Evolutionary conservation across 148 eudicot genomes (phyloP).

Genomic region (Vaccinium darrowii): DNA sequence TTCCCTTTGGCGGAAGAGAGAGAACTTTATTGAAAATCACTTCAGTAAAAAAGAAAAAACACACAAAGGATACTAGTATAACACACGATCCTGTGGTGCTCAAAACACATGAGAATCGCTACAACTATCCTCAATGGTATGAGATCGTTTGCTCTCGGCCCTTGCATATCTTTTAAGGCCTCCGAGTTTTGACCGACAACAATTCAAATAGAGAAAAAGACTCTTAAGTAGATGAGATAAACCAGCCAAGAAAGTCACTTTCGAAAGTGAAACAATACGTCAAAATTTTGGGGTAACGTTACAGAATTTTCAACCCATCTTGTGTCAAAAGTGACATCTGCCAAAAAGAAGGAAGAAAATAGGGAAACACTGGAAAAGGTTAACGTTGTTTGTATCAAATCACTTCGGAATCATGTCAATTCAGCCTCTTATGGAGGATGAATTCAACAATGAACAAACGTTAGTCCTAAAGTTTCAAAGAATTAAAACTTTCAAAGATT

Average conservation of each 20-base stretch:
- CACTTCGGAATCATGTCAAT: background rate
- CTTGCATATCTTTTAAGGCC: no score
- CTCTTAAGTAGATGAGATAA: background rate
- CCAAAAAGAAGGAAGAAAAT: slow-evolving; percentile 33
- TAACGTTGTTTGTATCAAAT: background rate
- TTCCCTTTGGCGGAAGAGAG: background rate
- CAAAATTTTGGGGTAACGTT: background rate
- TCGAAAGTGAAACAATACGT: background rate
- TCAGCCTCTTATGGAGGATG: background rate
- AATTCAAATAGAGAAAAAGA: background rate
- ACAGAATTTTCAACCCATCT: background rate
- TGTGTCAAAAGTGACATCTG: background rate
- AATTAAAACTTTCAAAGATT: background rate
- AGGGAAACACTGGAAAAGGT: background rate
- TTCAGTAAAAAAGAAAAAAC: no score
- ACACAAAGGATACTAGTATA: no score
- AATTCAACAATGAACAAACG: background rate
- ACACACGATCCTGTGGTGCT: no score
- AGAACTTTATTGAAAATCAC: background rate
- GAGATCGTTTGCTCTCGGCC: no score
- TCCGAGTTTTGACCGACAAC: no score
- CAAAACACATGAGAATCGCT: no score
- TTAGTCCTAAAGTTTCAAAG: background rate
- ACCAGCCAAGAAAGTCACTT: background rate
- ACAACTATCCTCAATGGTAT: no score